Evolutionary conservation across 2,329 filamentous ascomycete species (phyloP), one percentile per base, ranked within the genome.

Genomic region (Hypomyces rosellus): DNA sequence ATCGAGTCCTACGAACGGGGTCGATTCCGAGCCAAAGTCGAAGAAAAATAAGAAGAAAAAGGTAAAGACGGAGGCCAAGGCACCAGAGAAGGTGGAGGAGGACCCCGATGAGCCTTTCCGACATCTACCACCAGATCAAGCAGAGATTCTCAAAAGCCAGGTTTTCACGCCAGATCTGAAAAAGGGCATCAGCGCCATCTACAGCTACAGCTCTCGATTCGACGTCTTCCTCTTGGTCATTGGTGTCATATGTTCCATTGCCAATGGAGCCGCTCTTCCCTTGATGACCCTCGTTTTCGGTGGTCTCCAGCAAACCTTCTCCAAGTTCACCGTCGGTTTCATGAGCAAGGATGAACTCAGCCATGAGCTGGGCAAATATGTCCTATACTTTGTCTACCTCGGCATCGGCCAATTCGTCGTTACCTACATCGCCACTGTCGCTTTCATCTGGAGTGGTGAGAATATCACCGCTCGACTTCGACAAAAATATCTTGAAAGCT

Each of bases 391-490:
- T 57, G 72, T 96, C 34, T 95, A 95, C 65, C 78, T 96, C 43
- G 89, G 81, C 40, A 82, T 95, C 51, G 89, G 76, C 55, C 86
- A 91, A 63, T 95, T 95, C 57, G 69, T 88, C 42, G 83, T 84
- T 3, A 79, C 85, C 41, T 95, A 95, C 65, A 73, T 95, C 52
- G 78, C 82, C 20, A 96, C 91, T 0, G 83, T 95, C 15, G 88
- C 89, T 16, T 96, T 95, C 71, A 95, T 96, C 59, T 96, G 89
- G 62, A 85, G 83, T 0, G 88, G 88, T 50, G 88, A 92, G 66
- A 85, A 89, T 62, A 82, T 91, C 63, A 84, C 84, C 51, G 80
- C 81, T 55, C 88, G 89, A 71, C 88, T 91, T 59, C 82, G 91
- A 52, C 81, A 88, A 63, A 79, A 88, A 58, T 97, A 97, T 61